Evolutionary conservation across 257 asterid species (phyloP).

Genomic region (Przewalskia tangutica): DNA sequence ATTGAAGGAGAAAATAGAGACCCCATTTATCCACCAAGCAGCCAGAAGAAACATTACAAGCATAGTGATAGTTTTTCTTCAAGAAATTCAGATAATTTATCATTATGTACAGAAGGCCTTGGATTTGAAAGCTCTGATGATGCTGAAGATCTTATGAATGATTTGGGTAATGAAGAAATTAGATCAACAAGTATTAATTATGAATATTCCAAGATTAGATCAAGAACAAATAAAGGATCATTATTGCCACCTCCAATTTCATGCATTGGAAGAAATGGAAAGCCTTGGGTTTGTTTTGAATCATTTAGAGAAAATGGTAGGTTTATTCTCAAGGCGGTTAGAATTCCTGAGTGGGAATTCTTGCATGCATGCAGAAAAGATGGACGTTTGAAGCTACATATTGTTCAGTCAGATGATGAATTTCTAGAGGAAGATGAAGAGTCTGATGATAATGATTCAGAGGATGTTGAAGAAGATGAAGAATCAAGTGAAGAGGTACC

Average conservation of each 20-base stretch:
- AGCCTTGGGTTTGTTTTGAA: slow-evolving; percentile 53
- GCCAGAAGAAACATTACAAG: slow-evolving; percentile 14
- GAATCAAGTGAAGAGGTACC: background rate
- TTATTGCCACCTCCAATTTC: slow-evolving; percentile 78
- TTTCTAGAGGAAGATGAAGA: slow-evolving; percentile 23
- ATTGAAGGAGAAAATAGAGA: slow-evolving; percentile 9
- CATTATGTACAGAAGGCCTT: slow-evolving; percentile 68
- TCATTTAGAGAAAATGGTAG: slow-evolving; percentile 63
- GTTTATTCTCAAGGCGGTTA: slow-evolving; percentile 60
- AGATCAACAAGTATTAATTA: background rate
- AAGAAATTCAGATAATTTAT: slow-evolving; percentile 38
- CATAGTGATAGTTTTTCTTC: slow-evolving; percentile 47
- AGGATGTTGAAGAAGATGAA: background rate
- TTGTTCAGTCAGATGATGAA: slow-evolving; percentile 56
- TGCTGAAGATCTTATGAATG: slow-evolving; percentile 31
- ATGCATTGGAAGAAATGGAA: slow-evolving; percentile 63
- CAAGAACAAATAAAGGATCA: slow-evolving; percentile 20
- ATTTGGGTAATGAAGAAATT: slow-evolving; percentile 9
- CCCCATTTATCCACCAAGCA: background rate
- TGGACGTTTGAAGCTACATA: slow-evolving; percentile 55
- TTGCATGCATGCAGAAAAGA: slow-evolving; percentile 69
- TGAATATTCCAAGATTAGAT: slow-evolving; percentile 20
- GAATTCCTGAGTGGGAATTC: slow-evolving; percentile 55
- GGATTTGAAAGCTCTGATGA: slow-evolving; percentile 71
- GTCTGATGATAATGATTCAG: background rate